Evolutionary conservation across 169 alveolate genomes (phyloP), one percentile per base, ranked within the genome.

Genomic region (Eimeria acervulina): DNA sequence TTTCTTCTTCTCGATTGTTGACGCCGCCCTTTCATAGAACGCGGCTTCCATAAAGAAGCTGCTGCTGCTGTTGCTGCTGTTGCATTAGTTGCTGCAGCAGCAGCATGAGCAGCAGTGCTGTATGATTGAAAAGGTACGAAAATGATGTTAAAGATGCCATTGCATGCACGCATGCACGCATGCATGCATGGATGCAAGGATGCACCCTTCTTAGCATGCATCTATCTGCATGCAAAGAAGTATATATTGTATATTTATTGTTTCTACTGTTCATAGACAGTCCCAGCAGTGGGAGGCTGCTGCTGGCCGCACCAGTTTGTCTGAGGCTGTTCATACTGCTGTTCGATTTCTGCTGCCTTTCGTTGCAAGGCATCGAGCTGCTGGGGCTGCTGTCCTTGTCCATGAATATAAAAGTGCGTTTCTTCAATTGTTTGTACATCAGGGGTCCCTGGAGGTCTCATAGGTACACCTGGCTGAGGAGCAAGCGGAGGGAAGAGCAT

Each of bases 401-500:
- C 70, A 26, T 21, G 8, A 40, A 47, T 80, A 66, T 51, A 83
- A 66, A 0, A n/a, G 7, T 52, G 44, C 15, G 74, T 83, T 28
- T 83, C 55, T 28, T 21, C 95, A 44, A 97, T 63, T 12, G 95
- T 95, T 63, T 85, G 80, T 10, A 97, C 96, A 80, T 97, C 98
- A 2, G 98, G 98, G 0, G 97, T 89, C 23, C 98, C 98, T 7
- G 97, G 94, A 33, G 97, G 97, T 40, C 91, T 72, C 70, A 97
- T 90, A 36, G 98, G 98, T 31, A 97, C 97, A 83, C 96, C 95
- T 21, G 95, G 95, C 83, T 97, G 97, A 26, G 97, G 97, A 23
- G 97, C 95, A 55, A 97, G 95, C 12, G 98, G 98, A n/a, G 98
- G 98, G 70, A 97, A 97, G 38, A 97, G 96, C 95, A 97, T 90